These are phyloP conservation scores for Moesziomyces globuligerus DNA, from an alignment of 1,284 basidiomycete genomes.

Conservation along the genomic window DNA sequence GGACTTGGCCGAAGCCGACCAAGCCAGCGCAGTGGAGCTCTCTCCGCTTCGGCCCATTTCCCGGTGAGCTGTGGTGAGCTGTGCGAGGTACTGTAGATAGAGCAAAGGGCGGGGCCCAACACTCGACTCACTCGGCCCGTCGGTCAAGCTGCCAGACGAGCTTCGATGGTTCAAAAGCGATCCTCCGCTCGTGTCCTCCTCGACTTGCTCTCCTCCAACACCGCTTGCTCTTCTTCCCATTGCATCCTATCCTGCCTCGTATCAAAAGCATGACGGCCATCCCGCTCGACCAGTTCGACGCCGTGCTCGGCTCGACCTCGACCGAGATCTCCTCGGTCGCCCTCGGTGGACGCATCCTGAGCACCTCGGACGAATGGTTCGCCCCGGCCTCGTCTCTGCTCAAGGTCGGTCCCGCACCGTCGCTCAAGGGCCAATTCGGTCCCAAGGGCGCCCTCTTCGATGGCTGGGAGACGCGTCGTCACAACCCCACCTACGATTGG, in stretches of 20 bases:
- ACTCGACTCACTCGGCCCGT: no score
- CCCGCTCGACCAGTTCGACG: slow-evolving; percentile 40
- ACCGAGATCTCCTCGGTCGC: slow-evolving; percentile 86
- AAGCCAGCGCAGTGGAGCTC: not conserved
- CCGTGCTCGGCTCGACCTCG: slow-evolving; percentile 49
- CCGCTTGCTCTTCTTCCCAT: slow-evolving; percentile 1
- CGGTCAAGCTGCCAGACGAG: no score
- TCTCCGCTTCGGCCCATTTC: slow-evolving; percentile 8
- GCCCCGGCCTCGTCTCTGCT: slow-evolving; percentile 85
- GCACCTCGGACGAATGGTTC: slow-evolving; percentile 95
- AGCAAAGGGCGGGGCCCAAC: slow-evolving; percentile 5
- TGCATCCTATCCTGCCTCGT: not conserved
- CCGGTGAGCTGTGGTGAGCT: slow-evolving; percentile 2
- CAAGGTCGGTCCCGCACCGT: slow-evolving; percentile 68
- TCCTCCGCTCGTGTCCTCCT: not conserved
- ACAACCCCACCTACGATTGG: slow-evolving; percentile 92
- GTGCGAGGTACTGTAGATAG: not conserved
- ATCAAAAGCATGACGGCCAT: slow-evolving; percentile 28
- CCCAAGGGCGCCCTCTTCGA: slow-evolving; percentile 93
- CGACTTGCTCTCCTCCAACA: not conserved
- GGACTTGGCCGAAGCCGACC: slow-evolving; percentile 33
- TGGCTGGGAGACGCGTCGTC: slow-evolving; percentile 92
- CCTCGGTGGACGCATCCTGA: slow-evolving; percentile 80
- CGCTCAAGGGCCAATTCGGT: slow-evolving; percentile 89
- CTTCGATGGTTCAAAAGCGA: not conserved